Conservation (phyloP, 176 grass and related monocot species). For the Eragrostis curvula region DNA sequence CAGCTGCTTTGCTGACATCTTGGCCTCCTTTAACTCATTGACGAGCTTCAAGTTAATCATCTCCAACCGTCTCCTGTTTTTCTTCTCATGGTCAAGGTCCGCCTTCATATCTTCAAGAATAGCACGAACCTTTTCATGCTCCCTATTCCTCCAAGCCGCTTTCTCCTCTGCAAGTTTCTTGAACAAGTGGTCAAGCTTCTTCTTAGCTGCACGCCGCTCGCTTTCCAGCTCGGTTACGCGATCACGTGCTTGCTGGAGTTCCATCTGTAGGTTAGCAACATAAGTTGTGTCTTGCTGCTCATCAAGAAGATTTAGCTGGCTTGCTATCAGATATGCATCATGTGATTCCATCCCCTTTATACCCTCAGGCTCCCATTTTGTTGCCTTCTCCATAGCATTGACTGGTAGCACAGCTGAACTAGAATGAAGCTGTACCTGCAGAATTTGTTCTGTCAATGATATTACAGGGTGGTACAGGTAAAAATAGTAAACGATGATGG, state of each 20-base stretch:
- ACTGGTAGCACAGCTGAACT: slow-evolving; percentile 52
- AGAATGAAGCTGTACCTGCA: slow-evolving; percentile 48
- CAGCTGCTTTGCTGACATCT: slow-evolving; percentile 72
- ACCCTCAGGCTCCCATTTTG: slow-evolving; percentile 91
- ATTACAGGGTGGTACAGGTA: neutral
- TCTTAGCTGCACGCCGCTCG: slow-evolving; percentile 79
- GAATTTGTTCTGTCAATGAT: neutral
- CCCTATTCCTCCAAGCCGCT: slow-evolving; percentile 83
- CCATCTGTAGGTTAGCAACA: slow-evolving; percentile 68
- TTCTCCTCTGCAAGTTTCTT: slow-evolving; percentile 95
- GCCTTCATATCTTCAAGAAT: slow-evolving; percentile 90
- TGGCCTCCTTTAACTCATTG: slow-evolving; percentile 79
- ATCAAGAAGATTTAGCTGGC: slow-evolving; percentile 73
- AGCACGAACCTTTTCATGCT: slow-evolving; percentile 79
- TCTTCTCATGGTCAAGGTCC: slow-evolving; percentile 88
- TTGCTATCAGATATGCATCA: slow-evolving; percentile 74
- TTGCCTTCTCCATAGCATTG: slow-evolving; percentile 79
- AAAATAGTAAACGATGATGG: neutral
- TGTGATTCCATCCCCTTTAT: slow-evolving; percentile 62
- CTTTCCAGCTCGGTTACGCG: slow-evolving; percentile 70
- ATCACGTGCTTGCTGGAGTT: slow-evolving; percentile 71
- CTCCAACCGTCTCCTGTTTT: slow-evolving; percentile 70
- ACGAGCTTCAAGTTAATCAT: slow-evolving; percentile 81
- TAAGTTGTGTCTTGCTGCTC: slow-evolving; percentile 56
- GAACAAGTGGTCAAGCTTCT: slow-evolving; percentile 87